Base-by-base conservation (phyloP, 805 yeast genomes). In the Hanseniaspora lindneri region DNA sequence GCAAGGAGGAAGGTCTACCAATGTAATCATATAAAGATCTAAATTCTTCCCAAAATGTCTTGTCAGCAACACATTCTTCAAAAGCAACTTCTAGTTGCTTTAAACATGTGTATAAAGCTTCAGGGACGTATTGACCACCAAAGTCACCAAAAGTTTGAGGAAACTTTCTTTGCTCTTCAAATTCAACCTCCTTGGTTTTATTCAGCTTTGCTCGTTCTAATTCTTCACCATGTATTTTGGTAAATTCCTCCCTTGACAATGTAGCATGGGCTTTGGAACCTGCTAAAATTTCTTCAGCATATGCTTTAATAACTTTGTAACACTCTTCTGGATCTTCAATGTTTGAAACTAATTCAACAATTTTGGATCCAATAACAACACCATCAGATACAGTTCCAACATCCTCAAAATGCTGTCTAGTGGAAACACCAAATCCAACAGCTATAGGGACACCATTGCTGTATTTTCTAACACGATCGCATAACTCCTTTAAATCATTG, bases 101-200 rank as follows among this genome's bases (percentile, higher is more conserved):
- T 57, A 92, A 73, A 70, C 97, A 89, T 39, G 94, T 76, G 66
- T 88, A 89, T 60, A 92, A 70, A 20, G 94, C 85, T 70, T 92
- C 99, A 34, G 99, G 99, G 35, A 92, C 98, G 61, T 86, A 92
- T 69, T 92, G 98, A 52, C 99, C 99, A 63, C 99, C 99, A 61
- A 86, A 94, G 43, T 79, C 87, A 60, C 97, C 99, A 58, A 89
- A 89, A 54, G 82, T 73, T 50, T 89, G 81, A 55, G 78, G 74
- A 61, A 75, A 83, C 53, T 76, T 74, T 60, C 83, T 92, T 4
- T 54, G 52, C 63, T 82, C 92, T 51, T 70, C 70, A 54, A 75
- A 74, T 6, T 61, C 60, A 8, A 58, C 51, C 19, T 56, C 56
- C 17, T 54, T 48, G 6, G 53, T 52, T 20, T 49, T 49, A 33